Base-by-base conservation (phyloP, 1,284 basidiomycete genomes). In the Sporisorium iseilematis-ciliati region DNA sequence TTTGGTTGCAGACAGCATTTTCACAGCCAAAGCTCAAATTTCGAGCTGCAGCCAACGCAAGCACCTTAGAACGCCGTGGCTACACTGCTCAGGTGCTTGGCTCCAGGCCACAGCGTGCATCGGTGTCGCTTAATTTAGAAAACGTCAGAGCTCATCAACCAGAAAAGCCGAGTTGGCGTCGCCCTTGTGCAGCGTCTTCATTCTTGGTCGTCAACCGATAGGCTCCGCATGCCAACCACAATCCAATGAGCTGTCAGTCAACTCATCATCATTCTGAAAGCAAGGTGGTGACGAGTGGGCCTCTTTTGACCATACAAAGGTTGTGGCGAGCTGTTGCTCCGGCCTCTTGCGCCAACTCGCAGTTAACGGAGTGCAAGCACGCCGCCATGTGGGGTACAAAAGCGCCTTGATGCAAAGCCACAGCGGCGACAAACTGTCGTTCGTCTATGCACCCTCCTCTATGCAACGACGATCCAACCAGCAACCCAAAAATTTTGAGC, bases 391-490 rank as follows among this genome's bases (percentile, higher is more conserved):
- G 50, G 35, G 50, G 23, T 31, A 41, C 1, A 41, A 42, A 53
- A 29, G 52, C 18, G 18, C 20, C 35, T 14, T 57, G 46, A 49
- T 38, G 54, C 43, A 46, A 49, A 11, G 23, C 46, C 33, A 48
- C 45, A 25, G 45, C 35, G 33, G 21, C 7, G 23, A 49, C 21
- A n/a, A 51, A 12, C 14, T n/a, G 33, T 25, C 21, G 33, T 46
- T 42, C n/a, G n/a, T n/a, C 41, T n/a, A 56, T 56, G 54, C 43
- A 56, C 2, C 29, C 33, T 18, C 8, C n/a, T 7, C 35, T 18
- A 49, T 57, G 46, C 56, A 57, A 31, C 38, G 56, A 21, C n/a
- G 56, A 57, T 57, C 56, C 35, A 40, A 6, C 25, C 4, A 26
- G 45, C 45, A 2, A 7, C 18, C 4, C 2, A 31, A 23, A 16